Percentiles rank a stretch among this genome's conserved stretches.
Evolutionary conservation across 2,329 filamentous ascomycete species (phyloP).

Genomic region (Xylaria sp.): DNA sequence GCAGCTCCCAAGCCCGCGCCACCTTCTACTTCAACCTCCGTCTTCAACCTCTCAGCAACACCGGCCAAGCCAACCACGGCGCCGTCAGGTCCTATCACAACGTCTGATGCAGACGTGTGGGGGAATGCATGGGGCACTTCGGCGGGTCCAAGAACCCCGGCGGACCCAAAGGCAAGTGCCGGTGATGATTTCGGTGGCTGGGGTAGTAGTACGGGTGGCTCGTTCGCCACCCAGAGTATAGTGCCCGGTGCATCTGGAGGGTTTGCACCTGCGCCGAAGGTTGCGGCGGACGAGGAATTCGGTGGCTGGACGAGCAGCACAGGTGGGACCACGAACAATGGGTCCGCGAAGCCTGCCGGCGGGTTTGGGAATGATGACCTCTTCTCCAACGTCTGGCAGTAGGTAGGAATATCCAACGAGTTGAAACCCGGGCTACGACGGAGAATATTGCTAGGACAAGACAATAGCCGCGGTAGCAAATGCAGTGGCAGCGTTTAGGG

Average conservation of each 20-base stretch:
- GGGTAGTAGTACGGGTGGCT: slow-evolving; percentile 56
- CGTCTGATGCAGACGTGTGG: slow-evolving; percentile 77
- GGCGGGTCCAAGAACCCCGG: slow-evolving; percentile 67
- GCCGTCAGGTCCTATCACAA: slow-evolving; percentile 53
- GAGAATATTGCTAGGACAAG: neutral
- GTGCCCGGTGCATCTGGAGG: slow-evolving; percentile 71
- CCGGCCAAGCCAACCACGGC: slow-evolving; percentile 59
- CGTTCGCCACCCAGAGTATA: slow-evolving; percentile 68
- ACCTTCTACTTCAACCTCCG: slow-evolving; percentile 64
- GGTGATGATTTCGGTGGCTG: slow-evolving; percentile 70
- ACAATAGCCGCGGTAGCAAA: neutral
- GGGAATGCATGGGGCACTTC: slow-evolving; percentile 85
- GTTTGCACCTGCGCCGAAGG: slow-evolving; percentile 72
- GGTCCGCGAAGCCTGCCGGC: slow-evolving; percentile 63
- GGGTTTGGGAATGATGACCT: slow-evolving; percentile 82
- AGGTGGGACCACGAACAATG: slow-evolving; percentile 53
- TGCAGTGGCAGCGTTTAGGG: neutral
- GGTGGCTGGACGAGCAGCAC: slow-evolving; percentile 89
- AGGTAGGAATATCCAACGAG: slow-evolving; percentile 20
- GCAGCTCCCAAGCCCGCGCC: slow-evolving; percentile 55
- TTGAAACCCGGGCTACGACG: neutral
- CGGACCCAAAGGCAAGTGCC: slow-evolving; percentile 57
- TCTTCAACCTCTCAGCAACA: slow-evolving; percentile 80
- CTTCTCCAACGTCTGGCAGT: slow-evolving; percentile 97
- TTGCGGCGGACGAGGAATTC: slow-evolving; percentile 92